These are phyloP conservation scores for Clavariopsis aquatica DNA, from an alignment of 495 filamentous ascomycete genomes.

Conservation along the genomic window DNA sequence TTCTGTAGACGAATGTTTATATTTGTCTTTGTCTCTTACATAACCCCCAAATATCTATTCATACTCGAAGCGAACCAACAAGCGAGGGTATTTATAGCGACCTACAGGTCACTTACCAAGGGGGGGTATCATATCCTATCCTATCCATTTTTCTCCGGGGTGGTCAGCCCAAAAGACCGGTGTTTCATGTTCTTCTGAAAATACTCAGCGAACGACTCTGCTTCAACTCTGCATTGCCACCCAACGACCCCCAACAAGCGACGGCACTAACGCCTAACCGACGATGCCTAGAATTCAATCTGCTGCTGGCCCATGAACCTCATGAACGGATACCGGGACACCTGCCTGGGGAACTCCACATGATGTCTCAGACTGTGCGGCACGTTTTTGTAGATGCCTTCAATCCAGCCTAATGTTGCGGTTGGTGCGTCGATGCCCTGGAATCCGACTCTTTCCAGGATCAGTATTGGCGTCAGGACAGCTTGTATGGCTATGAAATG, in stretches of 20 bases:
- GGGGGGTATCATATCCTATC: background rate
- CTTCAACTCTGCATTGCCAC: background rate
- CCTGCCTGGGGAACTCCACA: conserved; percentile 29
- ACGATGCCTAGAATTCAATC: conserved; percentile 22
- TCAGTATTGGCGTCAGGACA: conserved; percentile 53
- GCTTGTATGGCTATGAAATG: conserved; percentile 62
- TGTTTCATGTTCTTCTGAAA: background rate
- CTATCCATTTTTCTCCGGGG: no score
- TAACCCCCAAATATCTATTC: background rate
- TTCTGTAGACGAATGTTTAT: no score
- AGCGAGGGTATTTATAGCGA: conserved; percentile 1
- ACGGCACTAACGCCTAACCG: background rate
- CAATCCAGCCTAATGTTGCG: conserved; percentile 30
- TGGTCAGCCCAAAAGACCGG: background rate
- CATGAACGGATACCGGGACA: conserved; percentile 34
- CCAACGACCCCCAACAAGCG: background rate
- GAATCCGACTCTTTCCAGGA: conserved; percentile 35
- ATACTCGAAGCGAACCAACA: background rate
- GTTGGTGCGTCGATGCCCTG: conserved; percentile 36
- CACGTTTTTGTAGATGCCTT: conserved; percentile 36
- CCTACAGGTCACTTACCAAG: background rate
- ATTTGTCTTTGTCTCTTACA: background rate
- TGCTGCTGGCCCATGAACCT: conserved; percentile 29
- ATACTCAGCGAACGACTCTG: background rate
- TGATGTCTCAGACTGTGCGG: conserved; percentile 24